Percentiles rank a stretch among this genome's conserved stretches.
phyloP scores from a whole-genome alignment of 768 basidiomycete genomes.

The Boletus reticuloceps region DNA sequence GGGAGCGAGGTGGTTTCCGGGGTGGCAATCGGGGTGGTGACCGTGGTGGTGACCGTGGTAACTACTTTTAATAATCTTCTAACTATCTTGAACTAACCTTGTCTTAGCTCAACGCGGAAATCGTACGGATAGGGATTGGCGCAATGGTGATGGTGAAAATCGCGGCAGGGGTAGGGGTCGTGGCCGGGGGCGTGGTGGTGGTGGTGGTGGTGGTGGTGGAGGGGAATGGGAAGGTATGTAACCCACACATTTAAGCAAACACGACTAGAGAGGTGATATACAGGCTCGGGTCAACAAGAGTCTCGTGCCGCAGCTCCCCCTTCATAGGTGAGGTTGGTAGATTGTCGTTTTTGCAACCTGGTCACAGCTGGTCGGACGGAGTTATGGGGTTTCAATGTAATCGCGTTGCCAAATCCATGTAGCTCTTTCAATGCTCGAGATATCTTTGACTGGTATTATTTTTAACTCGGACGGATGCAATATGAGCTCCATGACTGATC shows the following conservation, averaged over 20 bases:
- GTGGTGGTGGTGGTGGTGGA: slow-evolving; percentile 24
- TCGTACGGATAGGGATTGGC: slow-evolving; percentile 43
- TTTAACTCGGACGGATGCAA: background rate
- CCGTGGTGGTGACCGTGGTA: slow-evolving; percentile 25
- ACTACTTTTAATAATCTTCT: background rate
- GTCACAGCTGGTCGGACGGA: background rate
- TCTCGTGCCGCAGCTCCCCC: slow-evolving; percentile 16
- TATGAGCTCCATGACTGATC: background rate
- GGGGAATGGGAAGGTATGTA: slow-evolving; percentile 41
- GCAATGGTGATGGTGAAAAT: slow-evolving; percentile 41
- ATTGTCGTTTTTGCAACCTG: background rate
- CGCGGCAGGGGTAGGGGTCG: slow-evolving; percentile 43
- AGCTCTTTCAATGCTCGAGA: background rate
- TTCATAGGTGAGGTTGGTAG: slow-evolving; percentile 7
- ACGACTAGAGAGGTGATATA: background rate
- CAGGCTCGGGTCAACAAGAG: slow-evolving; percentile 24
- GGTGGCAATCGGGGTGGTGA: slow-evolving; percentile 31
- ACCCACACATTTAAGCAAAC: background rate
- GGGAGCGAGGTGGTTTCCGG: slow-evolving; percentile 34
- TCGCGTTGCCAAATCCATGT: slow-evolving; percentile 4
- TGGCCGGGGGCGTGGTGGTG: slow-evolving; percentile 42
- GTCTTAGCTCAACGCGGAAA: slow-evolving; percentile 16
- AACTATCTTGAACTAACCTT: background rate
- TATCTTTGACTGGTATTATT: background rate
- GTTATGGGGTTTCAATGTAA: background rate